phyloP scores from a whole-genome alignment of 2,329 filamentous ascomycete species.

The Domatiomyces globalis region DNA sequence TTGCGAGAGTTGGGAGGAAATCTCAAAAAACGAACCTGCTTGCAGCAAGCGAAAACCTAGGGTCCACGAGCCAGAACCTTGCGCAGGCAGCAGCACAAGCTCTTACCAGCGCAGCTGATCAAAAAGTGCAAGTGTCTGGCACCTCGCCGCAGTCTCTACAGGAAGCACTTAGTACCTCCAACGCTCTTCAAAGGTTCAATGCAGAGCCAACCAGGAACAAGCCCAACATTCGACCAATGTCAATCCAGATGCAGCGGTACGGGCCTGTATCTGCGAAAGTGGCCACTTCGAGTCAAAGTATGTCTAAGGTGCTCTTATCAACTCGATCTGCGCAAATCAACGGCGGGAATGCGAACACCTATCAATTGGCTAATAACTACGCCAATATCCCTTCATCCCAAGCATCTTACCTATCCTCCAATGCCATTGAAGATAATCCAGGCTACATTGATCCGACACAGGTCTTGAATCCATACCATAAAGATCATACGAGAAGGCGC shows the following conservation, averaged over 20 bases:
- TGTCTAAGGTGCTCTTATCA: background rate
- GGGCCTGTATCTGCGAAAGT: background rate
- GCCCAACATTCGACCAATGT: background rate
- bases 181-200: background rate
- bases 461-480: conserved; percentile 40
- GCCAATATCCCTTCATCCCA: background rate
- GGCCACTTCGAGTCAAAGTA: background rate
- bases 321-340: too few relatives aligned
- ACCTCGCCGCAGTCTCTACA: background rate
- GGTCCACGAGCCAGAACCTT: background rate
- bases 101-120: background rate
- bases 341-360: too few relatives aligned
- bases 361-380: background rate
- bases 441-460: conserved; percentile 39
- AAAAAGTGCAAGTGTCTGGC: background rate
- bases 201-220: background rate
- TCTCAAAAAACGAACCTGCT: background rate
- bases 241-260: background rate
- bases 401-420: background rate
- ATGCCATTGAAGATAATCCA: conserved; percentile 13
- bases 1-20: background rate
- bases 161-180: background rate
- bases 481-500: conserved; percentile 31
- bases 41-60: background rate
- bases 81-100: background rate